Evolutionary conservation across 2,329 filamentous ascomycete species (phyloP).

Genomic region (Thielaviopsis punctulata): DNA sequence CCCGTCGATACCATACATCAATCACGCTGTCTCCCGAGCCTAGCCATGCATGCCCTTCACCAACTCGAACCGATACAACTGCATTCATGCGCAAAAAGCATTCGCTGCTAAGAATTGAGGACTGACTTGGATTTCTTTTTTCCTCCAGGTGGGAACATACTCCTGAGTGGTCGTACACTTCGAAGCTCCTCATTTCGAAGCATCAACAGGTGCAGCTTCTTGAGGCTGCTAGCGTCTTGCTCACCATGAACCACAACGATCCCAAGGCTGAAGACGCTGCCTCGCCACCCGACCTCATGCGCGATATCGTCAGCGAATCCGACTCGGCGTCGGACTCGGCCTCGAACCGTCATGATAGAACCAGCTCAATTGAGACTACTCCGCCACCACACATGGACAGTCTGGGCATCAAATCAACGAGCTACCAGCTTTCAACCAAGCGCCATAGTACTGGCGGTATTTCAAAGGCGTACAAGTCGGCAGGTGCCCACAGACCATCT

Average conservation of each 20-base stretch:
- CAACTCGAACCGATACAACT: background rate
- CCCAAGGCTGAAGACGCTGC: constrained; percentile 29
- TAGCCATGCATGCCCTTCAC: background rate
- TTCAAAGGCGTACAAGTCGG: constrained; percentile 69
- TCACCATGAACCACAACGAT: constrained; percentile 57
- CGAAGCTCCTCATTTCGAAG: constrained; percentile 96
- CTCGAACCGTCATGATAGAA: constrained; percentile 58
- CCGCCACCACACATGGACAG: constrained; percentile 65
- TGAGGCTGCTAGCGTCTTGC: constrained; percentile 88
- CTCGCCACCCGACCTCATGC: constrained; percentile 47
- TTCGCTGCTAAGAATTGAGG: constrained; percentile 19
- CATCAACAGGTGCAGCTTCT: constrained; percentile 97
- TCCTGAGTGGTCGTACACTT: constrained; percentile 92
- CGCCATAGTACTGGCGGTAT: constrained; percentile 41
- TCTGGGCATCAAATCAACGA: constrained; percentile 33
- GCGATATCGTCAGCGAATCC: constrained; percentile 57
- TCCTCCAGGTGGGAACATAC: constrained; percentile 89
- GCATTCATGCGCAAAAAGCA: background rate
- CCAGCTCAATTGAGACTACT: constrained; percentile 82
- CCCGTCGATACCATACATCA: too few relatives aligned
- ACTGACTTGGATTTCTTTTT: constrained; percentile 21
- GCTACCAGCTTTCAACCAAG: constrained; percentile 34
- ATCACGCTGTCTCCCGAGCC: background rate
- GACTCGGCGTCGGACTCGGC: constrained; percentile 71
- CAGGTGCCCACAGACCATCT: constrained; percentile 25